These are phyloP conservation scores for Clonostachys solani DNA, from an alignment of 2,329 filamentous ascomycete species.

Conservation along the genomic window DNA sequence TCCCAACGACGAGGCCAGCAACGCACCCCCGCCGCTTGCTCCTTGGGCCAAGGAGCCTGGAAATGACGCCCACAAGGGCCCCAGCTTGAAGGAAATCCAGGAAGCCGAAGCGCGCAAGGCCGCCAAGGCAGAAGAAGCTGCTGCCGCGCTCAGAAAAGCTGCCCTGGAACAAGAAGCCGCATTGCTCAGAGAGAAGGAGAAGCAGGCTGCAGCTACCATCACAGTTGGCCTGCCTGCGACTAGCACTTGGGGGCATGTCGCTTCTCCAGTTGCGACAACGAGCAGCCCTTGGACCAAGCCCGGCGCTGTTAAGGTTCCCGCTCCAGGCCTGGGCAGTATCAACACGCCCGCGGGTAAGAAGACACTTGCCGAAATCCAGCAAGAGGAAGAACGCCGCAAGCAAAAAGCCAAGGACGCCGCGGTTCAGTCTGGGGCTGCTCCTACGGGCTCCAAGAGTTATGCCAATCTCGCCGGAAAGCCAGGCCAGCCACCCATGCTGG, in stretches of 20 bases:
- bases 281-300: conserved; percentile 67
- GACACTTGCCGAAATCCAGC: conserved; percentile 92
- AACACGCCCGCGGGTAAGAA: conserved; percentile 58
- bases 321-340: conserved; percentile 12
- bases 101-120: conserved; percentile 92
- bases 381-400: conserved; percentile 90
- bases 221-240: conserved; percentile 78
- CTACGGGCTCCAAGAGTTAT: conserved; percentile 74
- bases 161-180: conserved; percentile 75
- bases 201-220: conserved; percentile 44
- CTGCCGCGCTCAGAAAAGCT: conserved; percentile 71
- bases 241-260: conserved; percentile 78
- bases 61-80: conserved; percentile 68
- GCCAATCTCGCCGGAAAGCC: conserved; percentile 88
- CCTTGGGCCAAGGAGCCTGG: conserved; percentile 92
- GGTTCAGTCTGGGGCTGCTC: conserved; percentile 40
- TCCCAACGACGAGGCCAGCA: conserved; percentile 47
- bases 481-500: conserved; percentile 27
- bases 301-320: conserved; percentile 34
- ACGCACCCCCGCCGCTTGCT: conserved; percentile 66
- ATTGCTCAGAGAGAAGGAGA: conserved; percentile 56
- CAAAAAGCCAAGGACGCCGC: conserved; percentile 58
- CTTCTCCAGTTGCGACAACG: conserved; percentile 63
- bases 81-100: conserved; percentile 94
- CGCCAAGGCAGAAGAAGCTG: conserved; percentile 80